phyloP scores from a whole-genome alignment of 371 early-diverging fungal genomes.

The Saksenaea oblongispora region DNA sequence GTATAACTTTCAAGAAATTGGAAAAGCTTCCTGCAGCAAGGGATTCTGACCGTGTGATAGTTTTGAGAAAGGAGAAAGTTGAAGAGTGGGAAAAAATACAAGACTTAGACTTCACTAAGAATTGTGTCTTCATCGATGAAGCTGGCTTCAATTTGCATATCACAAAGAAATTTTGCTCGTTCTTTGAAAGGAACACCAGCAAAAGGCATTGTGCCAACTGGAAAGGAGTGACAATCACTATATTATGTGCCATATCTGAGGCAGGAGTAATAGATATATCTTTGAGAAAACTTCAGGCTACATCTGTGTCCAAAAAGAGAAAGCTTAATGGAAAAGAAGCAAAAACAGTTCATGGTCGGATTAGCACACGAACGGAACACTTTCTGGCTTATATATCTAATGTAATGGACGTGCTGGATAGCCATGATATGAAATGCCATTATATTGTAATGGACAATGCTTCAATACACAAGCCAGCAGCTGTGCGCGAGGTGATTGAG shows the following conservation, averaged over 20 bases:
- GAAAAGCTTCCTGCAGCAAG: constrained; percentile 19
- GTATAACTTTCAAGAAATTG: constrained; percentile 13
- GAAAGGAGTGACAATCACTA: constrained; percentile 5
- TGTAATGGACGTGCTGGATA: constrained; percentile 9
- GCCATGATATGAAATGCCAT: background rate
- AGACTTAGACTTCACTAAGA: constrained; percentile 14
- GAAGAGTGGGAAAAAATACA: constrained; percentile 11
- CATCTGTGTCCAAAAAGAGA: background rate
- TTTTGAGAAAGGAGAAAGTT: constrained; percentile 11
- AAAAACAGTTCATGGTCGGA: background rate
- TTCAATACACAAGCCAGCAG: background rate
- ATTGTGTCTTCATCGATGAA: constrained; percentile 17
- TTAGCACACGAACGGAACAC: constrained; percentile 6
- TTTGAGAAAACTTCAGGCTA: too few species aligned
- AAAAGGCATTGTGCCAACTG: background rate
- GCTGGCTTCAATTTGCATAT: constrained; percentile 15
- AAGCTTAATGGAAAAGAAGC: background rate
- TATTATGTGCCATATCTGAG: constrained; percentile 2
- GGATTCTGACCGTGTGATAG: constrained; percentile 12
- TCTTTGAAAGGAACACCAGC: constrained; percentile 13
- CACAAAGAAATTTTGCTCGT: constrained; percentile 12
- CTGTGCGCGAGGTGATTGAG: constrained; percentile 1
- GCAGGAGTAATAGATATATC: constrained; percentile 3
- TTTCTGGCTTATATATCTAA: background rate
- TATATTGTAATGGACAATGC: constrained; percentile 5